Percentiles rank a stretch among this genome's conserved stretches.
Conservation (phyloP, 164 flowering plant species). For the Magnolia sinica region DNA sequence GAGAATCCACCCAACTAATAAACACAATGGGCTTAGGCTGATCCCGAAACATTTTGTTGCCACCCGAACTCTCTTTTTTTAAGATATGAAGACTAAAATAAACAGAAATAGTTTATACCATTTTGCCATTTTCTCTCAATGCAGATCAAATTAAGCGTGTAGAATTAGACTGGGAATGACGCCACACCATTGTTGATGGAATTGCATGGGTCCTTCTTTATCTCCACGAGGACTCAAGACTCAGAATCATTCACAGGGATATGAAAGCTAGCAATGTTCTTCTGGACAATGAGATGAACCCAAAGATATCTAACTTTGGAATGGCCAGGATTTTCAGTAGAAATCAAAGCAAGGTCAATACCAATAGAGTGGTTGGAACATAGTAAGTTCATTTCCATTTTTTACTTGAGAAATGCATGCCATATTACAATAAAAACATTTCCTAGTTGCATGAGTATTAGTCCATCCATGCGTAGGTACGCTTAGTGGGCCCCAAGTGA, state of each 20-base stretch:
- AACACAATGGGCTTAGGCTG: too few species aligned
- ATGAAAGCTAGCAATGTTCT: conserved; percentile 54
- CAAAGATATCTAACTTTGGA: conserved; percentile 54
- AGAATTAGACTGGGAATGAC: conserved; percentile 21
- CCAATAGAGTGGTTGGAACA: conserved; percentile 33
- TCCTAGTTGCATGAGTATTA: too few species aligned
- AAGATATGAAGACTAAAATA: conserved; percentile 24
- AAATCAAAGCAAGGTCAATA: conserved; percentile 21
- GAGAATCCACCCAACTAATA: too few species aligned
- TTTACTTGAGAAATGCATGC: too few species aligned
- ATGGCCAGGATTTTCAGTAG: conserved; percentile 36
- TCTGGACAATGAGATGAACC: conserved; percentile 40
- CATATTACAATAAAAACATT: too few species aligned
- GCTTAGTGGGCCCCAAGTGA: too few species aligned
- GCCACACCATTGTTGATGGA: conserved; percentile 28
- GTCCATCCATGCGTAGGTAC: too few species aligned
- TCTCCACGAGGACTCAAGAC: conserved; percentile 55
- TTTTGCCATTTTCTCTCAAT: too few species aligned
- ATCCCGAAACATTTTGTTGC: too few species aligned
- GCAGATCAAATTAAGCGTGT: neutral
- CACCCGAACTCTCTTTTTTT: too few species aligned
- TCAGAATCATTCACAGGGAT: conserved; percentile 51
- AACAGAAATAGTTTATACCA: conserved; percentile 10
- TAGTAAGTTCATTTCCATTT: conserved; percentile 22
- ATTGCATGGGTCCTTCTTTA: conserved; percentile 53